Evolutionary conservation across 2,329 filamentous ascomycete species (phyloP), one percentile per base, ranked within the genome.

Genomic region (Colletotrichum sp.): DNA sequence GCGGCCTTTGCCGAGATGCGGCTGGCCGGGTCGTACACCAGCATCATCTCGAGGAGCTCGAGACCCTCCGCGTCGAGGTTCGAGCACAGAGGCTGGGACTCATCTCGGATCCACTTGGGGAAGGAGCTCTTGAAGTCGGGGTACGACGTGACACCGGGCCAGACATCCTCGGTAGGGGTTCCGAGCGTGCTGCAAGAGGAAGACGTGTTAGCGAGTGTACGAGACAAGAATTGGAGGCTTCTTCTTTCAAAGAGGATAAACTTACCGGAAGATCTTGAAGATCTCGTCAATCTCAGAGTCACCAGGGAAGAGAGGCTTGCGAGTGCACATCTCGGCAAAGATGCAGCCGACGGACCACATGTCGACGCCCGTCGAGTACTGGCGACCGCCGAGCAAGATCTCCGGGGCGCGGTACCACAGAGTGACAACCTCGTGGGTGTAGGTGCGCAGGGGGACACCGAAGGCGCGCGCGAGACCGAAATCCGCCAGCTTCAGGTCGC

Each of bases 261-360:
- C 89, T 81, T 88, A 95, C 95, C 93, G 92, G 93, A 98, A 98
- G 83, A 94, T 96, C 87, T 96, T 96, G 89, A 96, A 96, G 81
- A 96, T 96, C 85, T 96, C 95, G 81, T 96, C 95, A 84, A 96
- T 96, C 83, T 96, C 95, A 15, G 95, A 97, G 84, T 98, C 96
- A 75, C 96, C 96, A 15, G 96, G 95, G 88, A 98, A 98, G 59
- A 98, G 89, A 7, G 96, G 95, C 87, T 98, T 98, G 81, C 95
- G 92, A 3, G 96, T 98, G 86, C 95, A 98, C 96, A 98, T 98
- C 86, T 98, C 96, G 12, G 96, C 96, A 84, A 98, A 98, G 85
- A 98, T 98, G 85, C 95, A 97, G 77, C 96, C 96, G 66, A 96
- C 93, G 36, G 95, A 97, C 96, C 96, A 98, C 95, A 98, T 98